Base-by-base conservation (phyloP, 768 basidiomycete genomes). In the Tulasnella sp. region DNA sequence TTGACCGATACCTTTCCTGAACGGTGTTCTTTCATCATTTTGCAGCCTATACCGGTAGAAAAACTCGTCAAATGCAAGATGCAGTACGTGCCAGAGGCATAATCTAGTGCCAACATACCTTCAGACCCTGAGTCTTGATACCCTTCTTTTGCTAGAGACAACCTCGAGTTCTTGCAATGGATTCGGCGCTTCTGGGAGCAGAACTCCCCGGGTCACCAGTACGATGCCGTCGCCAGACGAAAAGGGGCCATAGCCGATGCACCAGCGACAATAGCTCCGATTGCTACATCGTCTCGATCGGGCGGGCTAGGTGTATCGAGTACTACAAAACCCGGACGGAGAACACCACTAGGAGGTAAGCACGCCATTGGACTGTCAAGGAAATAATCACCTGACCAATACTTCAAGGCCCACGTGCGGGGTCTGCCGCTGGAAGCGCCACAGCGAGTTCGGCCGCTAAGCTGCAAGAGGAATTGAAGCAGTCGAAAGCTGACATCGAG, bases 161-260 rank as follows among this genome's bases (percentile, higher is more conserved):
- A 99, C 70, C 83, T 99, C 63, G 96, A 99, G 67, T 98, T 99
- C 73, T 69, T 93, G 57, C 96, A 99, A 70, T 99, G 94, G 94
- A 77, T 89, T 65, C 91, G 91, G 67, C 84, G 85, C 21, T 97
- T 84, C 71, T 98, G 96, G 94, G 92, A 98, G 65, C 71, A 79
- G 25, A 90, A 93, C 74, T 92, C 82, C 67, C 80, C 82, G 15
- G 94, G 92, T 2, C 81, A 86, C 58, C 80, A 75, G 5, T 98
- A 98, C 66, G 91, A 97, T 67, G 74, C 96, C 1, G 80, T 83
- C 0, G 86, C 73, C 6, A 80, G 93, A 56, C 77, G 90, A 61
- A 84, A 80, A 66, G 91, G 88, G 41, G 82, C 76, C 8, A 74
- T 84, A 15, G 42, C 21, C 17, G 86, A 88, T 59, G 72, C 82